Conservation (phyloP, 2,329 filamentous ascomycete genomes). For the Alternaria dauci region DNA sequence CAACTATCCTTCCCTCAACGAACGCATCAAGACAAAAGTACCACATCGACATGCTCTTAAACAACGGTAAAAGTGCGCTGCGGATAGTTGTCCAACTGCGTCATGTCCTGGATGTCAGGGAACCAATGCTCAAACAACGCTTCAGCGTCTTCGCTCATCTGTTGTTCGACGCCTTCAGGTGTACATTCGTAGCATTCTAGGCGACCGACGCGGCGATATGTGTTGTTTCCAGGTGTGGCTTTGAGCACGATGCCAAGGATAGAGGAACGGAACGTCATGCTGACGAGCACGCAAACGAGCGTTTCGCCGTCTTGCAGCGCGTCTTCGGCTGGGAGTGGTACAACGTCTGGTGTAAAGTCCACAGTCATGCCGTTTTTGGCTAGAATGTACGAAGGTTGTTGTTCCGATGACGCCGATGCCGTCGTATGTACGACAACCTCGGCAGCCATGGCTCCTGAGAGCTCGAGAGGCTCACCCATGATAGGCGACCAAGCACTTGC, state of each 20-base stretch:
- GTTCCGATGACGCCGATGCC: conserved; percentile 3
- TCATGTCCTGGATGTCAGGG: conserved; percentile 49
- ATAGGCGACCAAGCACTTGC: conserved; percentile 42
- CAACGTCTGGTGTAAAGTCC: conserved; percentile 46
- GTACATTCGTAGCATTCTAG: conserved; percentile 50
- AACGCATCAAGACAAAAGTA: not conserved
- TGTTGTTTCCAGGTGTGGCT: conserved; percentile 23
- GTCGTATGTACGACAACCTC: conserved; percentile 38
- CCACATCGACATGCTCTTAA: conserved; percentile 11
- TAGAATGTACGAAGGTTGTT: conserved; percentile 32
- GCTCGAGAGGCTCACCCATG: conserved; percentile 37
- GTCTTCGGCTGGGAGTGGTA: conserved; percentile 39
- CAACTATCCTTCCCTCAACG: not conserved
- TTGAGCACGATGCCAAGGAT: conserved; percentile 47
- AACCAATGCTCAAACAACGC: conserved; percentile 48
- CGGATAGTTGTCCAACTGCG: conserved; percentile 43
- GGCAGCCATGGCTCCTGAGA: conserved; percentile 47
- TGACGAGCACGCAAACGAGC: conserved; percentile 44
- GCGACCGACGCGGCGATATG: conserved; percentile 45
- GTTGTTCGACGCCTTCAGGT: conserved; percentile 33
- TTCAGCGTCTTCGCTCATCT: conserved; percentile 49
- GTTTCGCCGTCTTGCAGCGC: conserved; percentile 39
- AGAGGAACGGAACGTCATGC: conserved; percentile 50
- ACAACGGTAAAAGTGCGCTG: conserved; percentile 43
- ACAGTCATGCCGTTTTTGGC: conserved; percentile 40